Evolutionary conservation across 192 early-diverging fungal genomes (phyloP).

Genomic region (Backusella tuberculispora): DNA sequence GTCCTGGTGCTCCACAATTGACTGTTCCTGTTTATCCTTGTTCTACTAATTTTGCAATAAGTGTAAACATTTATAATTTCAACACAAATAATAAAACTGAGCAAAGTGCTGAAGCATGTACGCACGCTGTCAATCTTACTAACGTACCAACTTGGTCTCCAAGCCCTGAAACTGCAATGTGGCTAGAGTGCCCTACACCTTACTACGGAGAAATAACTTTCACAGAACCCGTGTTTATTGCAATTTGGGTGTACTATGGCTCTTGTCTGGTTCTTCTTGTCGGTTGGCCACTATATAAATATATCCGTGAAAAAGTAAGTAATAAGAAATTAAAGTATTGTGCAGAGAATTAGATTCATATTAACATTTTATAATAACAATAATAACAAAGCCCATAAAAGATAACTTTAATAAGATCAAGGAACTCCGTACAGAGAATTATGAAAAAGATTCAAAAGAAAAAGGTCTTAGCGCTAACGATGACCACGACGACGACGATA

Average conservation of each 20-base stretch:
- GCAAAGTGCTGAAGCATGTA: conserved; percentile 28
- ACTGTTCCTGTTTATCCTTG: conserved; percentile 33
- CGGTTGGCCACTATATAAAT: conserved; percentile 36
- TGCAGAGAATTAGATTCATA: neutral
- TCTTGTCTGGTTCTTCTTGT: conserved; percentile 28
- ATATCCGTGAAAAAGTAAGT: neutral
- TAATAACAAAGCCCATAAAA: conserved; percentile 6
- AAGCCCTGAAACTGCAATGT: conserved; percentile 28
- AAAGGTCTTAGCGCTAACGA: neutral
- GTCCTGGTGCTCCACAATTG: conserved; percentile 33
- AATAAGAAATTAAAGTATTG: neutral
- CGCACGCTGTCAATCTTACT: neutral
- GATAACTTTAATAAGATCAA: conserved; percentile 12
- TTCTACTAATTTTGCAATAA: neutral
- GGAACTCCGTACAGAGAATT: conserved; percentile 10
- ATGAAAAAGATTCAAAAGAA: neutral
- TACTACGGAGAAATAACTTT: conserved; percentile 28
- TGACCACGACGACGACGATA: neutral
- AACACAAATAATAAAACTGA: conserved; percentile 29
- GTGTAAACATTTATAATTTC: neutral
- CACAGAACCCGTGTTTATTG: conserved; percentile 35
- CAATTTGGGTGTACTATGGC: conserved; percentile 32
- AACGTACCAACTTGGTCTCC: conserved; percentile 16
- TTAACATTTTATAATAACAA: too few species aligned
- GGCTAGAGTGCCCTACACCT: conserved; percentile 36